Evolutionary conservation across 306 rosid species (phyloP), one percentile per base, ranked within the genome.

Genomic region (Inga oerstediana): DNA sequence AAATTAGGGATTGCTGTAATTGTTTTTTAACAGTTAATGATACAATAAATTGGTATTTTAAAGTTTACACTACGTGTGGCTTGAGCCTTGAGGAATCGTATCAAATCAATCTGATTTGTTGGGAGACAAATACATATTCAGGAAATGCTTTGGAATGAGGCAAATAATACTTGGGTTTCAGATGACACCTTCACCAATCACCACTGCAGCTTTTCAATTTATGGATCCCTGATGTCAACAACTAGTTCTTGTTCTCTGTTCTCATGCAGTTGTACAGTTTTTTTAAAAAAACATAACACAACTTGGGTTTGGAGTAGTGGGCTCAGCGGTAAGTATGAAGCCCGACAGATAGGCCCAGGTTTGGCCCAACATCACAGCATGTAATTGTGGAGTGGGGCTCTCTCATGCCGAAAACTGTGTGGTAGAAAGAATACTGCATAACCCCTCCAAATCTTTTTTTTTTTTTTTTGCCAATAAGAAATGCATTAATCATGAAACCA

Each of bases 271-370:
- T 39, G 43, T 6, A 39, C 43, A 39, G 43, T 39, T 39, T 39
- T 1, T 1, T 1, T 6, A 39, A 39, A 6, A 0, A 6, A 39
- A 39, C 30, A 27, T 27, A 4, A 5, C 5, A 5, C 41, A 1
- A 6, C 43, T 39, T 83, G 97, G 94, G 72, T 89, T 91, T 67
- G 97, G 94, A 51, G 76, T 90, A 7, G 94, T 92, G 37, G 96
- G 97, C 61, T 89, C 91, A 14, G 93, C 91, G 27, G 94, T 93
- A 76, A 49, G 90, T 86, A 41, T 45, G 22, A 52, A n/a, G 32
- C 27, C 34, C 32, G 27, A 9, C 8, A 12, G 15, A 0, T 66
- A 27, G 15, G 35, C 22, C 61, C 13, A 48, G 2, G 34, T 44
- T 12, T 8, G n/a, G 69, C 39, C 69, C 35, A 64, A 62, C 39